Evolutionary conservation across 2,329 filamentous ascomycete species (phyloP).

Genomic region (Basipetospora chlamydospora): DNA sequence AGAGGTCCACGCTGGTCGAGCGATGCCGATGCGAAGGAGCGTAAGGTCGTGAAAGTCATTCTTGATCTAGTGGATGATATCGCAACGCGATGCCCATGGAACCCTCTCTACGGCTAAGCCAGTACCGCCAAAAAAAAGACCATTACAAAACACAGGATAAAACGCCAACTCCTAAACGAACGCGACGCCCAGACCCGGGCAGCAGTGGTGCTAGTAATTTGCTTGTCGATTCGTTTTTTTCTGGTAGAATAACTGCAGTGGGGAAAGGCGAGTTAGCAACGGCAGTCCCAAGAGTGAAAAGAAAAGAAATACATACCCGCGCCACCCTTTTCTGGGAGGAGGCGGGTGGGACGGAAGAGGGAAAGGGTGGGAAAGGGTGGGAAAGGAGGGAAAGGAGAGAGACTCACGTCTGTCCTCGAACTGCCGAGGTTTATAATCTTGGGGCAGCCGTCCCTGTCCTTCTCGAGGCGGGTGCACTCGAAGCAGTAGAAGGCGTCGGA

Average conservation of each 20-base stretch:
- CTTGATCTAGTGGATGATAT: too few relatives aligned
- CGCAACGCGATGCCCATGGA: too few relatives aligned
- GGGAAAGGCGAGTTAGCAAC: slow-evolving; percentile 12
- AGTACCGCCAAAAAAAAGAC: too few relatives aligned
- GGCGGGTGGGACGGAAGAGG: too few relatives aligned
- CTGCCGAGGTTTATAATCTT: slow-evolving; percentile 99
- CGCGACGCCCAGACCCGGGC: slow-evolving; percentile 32
- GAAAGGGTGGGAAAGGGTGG: too few relatives aligned
- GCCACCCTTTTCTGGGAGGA: too few relatives aligned
- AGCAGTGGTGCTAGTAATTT: slow-evolving; percentile 34
- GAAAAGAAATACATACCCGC: slow-evolving; percentile 5
- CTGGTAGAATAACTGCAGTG: slow-evolving; percentile 43
- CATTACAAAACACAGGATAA: slow-evolving; percentile 6
- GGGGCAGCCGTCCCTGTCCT: slow-evolving; percentile 91
- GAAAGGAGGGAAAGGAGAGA: slow-evolving; percentile 24
- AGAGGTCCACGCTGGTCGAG: too few relatives aligned
- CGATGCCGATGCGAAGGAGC: too few relatives aligned
- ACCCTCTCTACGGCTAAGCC: too few relatives aligned
- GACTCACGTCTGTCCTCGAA: slow-evolving; percentile 75
- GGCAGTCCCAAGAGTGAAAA: background rate
- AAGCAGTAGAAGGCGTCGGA: slow-evolving; percentile 99
- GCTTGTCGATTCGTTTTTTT: slow-evolving; percentile 49
- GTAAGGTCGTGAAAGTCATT: too few relatives aligned
- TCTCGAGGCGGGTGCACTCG: slow-evolving; percentile 91
- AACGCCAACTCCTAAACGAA: slow-evolving; percentile 9